Conservation (phyloP, 371 early-diverging fungal species). For the Basidiobolus meristosporus region DNA sequence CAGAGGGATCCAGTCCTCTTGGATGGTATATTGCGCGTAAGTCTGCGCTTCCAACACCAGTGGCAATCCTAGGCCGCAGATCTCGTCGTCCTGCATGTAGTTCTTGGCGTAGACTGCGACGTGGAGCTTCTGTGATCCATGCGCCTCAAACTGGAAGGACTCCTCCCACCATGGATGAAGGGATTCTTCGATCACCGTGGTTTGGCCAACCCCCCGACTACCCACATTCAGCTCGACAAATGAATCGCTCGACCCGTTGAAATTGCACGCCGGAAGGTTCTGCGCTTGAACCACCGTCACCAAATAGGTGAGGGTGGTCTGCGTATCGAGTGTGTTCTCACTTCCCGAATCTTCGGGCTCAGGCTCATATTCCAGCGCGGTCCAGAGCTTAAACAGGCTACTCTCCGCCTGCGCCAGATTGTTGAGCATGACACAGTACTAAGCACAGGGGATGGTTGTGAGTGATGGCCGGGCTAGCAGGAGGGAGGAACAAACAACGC, state of each 20-base stretch:
- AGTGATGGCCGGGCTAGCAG: too few relatives aligned
- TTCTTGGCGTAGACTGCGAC: constrained; percentile 59
- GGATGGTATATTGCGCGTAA: constrained; percentile 46
- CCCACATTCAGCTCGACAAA: constrained; percentile 48
- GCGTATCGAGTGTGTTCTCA: too few relatives aligned
- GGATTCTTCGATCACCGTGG: constrained; percentile 42
- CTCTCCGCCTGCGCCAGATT: too few relatives aligned
- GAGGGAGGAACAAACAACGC: too few relatives aligned
- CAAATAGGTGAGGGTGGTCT: constrained; percentile 2
- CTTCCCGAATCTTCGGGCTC: too few relatives aligned
- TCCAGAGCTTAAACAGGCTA: too few relatives aligned
- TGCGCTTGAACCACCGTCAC: constrained; percentile 33
- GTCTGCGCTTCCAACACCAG: constrained; percentile 37
- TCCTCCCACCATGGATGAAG: constrained; percentile 86
- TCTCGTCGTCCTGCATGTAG: constrained; percentile 56
- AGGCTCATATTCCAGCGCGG: too few relatives aligned
- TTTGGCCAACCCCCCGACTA: constrained; percentile 26
- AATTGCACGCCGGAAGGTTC: constrained; percentile 19
- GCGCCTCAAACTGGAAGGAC: constrained; percentile 54
- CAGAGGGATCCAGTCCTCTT: constrained; percentile 65
- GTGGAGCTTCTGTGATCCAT: constrained; percentile 29
- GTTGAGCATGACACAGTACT: too few relatives aligned
- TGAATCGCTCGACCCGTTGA: constrained; percentile 42
- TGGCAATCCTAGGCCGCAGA: constrained; percentile 50
- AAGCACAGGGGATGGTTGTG: too few relatives aligned